Percentiles rank a stretch among this genome's conserved stretches.
These are phyloP conservation scores for Thalia dealbata DNA, from an alignment of 176 grass and related monocot genomes.

Conservation along the genomic window DNA sequence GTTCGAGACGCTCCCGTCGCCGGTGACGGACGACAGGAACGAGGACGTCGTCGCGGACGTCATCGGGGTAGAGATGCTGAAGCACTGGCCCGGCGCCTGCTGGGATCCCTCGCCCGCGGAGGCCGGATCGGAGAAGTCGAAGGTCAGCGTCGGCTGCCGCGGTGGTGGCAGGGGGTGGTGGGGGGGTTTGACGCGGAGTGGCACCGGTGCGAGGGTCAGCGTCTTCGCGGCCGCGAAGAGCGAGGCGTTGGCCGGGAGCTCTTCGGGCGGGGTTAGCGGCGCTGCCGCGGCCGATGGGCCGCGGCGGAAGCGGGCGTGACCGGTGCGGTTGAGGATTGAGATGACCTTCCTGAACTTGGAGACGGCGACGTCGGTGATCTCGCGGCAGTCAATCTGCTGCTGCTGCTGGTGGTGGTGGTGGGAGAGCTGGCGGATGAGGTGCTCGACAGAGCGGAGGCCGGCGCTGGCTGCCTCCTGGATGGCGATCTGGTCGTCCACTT, in stretches of 20 bases:
- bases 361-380: slow-evolving; percentile 14
- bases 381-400: slow-evolving; percentile 5
- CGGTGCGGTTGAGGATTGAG: slow-evolving; percentile 18
- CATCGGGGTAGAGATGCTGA: slow-evolving; percentile 14
- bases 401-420: not conserved
- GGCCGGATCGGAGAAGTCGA: slow-evolving; percentile 2
- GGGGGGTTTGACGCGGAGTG: slow-evolving; percentile 6
- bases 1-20: slow-evolving; percentile 16
- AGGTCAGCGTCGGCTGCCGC: not conserved
- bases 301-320: slow-evolving; percentile 22
- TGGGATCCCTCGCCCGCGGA: not conserved
- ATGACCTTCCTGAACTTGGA: slow-evolving; percentile 25
- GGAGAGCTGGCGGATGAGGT: slow-evolving; percentile 6
- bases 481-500: slow-evolving; percentile 17
- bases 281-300: not conserved
- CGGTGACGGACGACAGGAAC: slow-evolving; percentile 17
- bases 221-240: not conserved
- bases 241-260: not conserved
- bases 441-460: slow-evolving; percentile 7
- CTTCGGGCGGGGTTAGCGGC: not conserved
- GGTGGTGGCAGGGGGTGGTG: not conserved
- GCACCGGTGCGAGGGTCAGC: slow-evolving; percentile 2
- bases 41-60: slow-evolving; percentile 15
- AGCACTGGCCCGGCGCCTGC: slow-evolving; percentile 4
- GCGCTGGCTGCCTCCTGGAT: slow-evolving; percentile 16